A percentile compares a stretch with the other conserved stretches of the same genome.
Conservation (phyloP, 2,329 filamentous ascomycete species). For the Ophiostoma pallidulum region DNA sequence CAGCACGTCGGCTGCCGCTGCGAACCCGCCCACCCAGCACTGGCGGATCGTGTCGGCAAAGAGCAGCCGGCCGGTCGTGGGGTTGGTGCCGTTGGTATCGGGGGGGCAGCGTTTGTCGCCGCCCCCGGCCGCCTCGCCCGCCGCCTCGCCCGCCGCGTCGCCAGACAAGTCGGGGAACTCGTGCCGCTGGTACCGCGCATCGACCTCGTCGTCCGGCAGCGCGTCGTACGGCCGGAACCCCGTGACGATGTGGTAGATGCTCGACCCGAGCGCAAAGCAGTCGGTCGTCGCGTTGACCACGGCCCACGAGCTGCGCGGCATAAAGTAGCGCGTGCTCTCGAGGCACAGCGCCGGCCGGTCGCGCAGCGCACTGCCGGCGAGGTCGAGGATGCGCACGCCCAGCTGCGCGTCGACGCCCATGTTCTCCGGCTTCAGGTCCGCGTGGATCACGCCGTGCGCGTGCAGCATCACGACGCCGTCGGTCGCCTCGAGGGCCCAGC, state of each 20-base stretch:
- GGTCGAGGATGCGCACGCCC: slow-evolving; percentile 5
- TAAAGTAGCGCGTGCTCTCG: slow-evolving; percentile 2
- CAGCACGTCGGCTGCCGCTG: not conserved
- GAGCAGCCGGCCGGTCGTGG: not conserved
- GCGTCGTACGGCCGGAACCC: not conserved
- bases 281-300: not conserved
- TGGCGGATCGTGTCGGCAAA: slow-evolving; percentile 1
- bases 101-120: too few relatives aligned
- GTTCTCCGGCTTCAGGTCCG: slow-evolving; percentile 8
- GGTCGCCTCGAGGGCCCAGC: slow-evolving; percentile 1
- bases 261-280: slow-evolving; percentile 2
- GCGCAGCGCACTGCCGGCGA: not conserved
- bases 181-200: not conserved
- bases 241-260: slow-evolving; percentile 6
- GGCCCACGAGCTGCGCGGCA: not conserved
- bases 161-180: slow-evolving; percentile 2
- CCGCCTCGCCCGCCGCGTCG: not conserved
- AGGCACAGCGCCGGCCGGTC: not conserved
- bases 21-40: slow-evolving; percentile 4
- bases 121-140: not conserved
- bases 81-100: not conserved
- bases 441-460: slow-evolving; percentile 5
- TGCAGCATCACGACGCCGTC: slow-evolving; percentile 3
- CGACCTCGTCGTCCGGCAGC: not conserved
- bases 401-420: slow-evolving; percentile 1